Conservation (phyloP, 1,284 basidiomycete species). For the Tilletia caries region DNA sequence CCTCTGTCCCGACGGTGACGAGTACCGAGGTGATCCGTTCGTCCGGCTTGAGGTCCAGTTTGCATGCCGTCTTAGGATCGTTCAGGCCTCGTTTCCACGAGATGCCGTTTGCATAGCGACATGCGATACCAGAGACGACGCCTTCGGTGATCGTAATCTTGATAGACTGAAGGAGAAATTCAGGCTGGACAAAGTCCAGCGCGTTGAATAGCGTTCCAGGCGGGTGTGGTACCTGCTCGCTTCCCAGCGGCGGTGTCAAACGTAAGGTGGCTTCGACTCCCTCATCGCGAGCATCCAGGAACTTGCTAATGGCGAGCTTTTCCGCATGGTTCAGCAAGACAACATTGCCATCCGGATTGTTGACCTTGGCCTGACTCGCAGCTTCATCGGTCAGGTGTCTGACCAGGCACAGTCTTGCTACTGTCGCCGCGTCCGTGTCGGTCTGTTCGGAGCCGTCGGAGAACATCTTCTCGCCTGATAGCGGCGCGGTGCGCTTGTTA, state of each 20-base stretch:
- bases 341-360: too few relatives aligned
- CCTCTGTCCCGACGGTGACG: constrained; percentile 3
- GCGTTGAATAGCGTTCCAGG: constrained; percentile 8
- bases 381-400: background rate
- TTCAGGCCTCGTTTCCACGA: constrained; percentile 15
- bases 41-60: too few relatives aligned
- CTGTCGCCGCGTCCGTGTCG: background rate
- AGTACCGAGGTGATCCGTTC: constrained; percentile 14
- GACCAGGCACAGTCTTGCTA: background rate
- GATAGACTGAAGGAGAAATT: background rate
- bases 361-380: background rate
- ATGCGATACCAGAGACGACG: constrained; percentile 1
- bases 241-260: constrained; percentile 7
- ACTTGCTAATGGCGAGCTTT: background rate
- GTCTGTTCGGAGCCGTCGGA: background rate
- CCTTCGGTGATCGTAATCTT: constrained; percentile 6
- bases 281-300: constrained; percentile 10
- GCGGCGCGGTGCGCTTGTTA: constrained; percentile 11
- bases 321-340: background rate
- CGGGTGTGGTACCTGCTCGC: background rate
- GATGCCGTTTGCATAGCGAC: constrained; percentile 8
- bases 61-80: too few relatives aligned
- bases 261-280: constrained; percentile 11
- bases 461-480: constrained; percentile 11
- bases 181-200: constrained; percentile 14